Percentiles rank a stretch among this genome's conserved stretches.
phyloP scores from a whole-genome alignment of 176 grass and related monocot genomes.

The Triticum dicoccoides region DNA sequence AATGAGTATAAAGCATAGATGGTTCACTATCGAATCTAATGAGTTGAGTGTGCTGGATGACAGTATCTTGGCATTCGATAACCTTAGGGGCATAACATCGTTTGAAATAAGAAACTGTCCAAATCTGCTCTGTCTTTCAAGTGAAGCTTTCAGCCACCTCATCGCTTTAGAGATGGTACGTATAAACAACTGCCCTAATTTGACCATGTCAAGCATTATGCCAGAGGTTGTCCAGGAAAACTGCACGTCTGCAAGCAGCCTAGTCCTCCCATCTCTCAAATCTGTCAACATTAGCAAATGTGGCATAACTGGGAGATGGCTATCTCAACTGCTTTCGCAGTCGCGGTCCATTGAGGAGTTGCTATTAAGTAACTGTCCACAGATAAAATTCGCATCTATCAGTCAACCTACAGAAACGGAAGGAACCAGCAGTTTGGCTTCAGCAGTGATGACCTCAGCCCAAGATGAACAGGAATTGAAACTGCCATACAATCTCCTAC shows the following conservation, averaged over 20 bases:
- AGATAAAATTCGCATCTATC: background rate
- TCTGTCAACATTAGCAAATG: rapidly evolving
- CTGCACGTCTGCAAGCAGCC: background rate
- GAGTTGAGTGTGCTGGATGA: background rate
- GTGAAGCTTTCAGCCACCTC: background rate
- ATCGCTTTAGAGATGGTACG: background rate
- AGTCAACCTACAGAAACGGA: background rate
- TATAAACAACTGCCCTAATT: background rate
- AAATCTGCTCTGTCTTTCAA: background rate
- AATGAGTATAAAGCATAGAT: rapidly evolving
- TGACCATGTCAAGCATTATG: background rate
- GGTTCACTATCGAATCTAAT: background rate
- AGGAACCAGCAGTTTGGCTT: background rate
- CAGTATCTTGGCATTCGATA: background rate
- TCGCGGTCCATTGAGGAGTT: background rate
- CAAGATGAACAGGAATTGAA: background rate
- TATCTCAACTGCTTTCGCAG: background rate
- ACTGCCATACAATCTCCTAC: background rate
- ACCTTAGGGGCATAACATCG: background rate
- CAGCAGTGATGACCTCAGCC: background rate
- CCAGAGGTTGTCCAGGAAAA: background rate
- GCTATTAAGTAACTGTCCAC: rapidly evolving
- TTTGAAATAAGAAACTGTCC: background rate
- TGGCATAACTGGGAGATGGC: background rate
- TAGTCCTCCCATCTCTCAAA: background rate